Conservation (phyloP, 2,329 filamentous ascomycete genomes). For the Microsporum ferrugineum region DNA sequence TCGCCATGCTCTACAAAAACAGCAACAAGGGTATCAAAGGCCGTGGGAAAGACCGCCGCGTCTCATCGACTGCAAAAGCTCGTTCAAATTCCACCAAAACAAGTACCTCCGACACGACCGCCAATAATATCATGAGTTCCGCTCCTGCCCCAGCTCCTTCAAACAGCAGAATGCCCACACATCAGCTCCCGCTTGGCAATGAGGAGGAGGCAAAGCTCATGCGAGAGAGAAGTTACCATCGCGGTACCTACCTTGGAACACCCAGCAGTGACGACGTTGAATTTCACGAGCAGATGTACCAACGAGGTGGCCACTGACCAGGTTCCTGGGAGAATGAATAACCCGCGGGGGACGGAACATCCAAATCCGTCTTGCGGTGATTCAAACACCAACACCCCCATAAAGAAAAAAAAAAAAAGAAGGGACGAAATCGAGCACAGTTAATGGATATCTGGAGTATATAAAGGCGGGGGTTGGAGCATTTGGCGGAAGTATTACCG, state of each 20-base stretch:
- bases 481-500: conserved; percentile 2
- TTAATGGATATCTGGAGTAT: neutral
- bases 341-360: neutral
- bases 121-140: neutral
- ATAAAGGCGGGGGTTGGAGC: neutral
- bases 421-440: neutral
- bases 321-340: neutral
- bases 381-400: neutral
- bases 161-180: neutral
- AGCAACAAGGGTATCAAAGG: conserved; percentile 98
- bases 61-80: conserved; percentile 24
- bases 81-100: conserved; percentile 7
- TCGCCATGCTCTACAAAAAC: conserved; percentile 84
- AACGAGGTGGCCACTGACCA: conserved; percentile 6
- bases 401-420: neutral
- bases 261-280: conserved; percentile 15
- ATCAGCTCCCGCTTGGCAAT: neutral
- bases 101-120: neutral
- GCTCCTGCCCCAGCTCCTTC: neutral
- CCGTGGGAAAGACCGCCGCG: conserved; percentile 64
- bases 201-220: conserved; percentile 1
- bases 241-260: conserved; percentile 12
- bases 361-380: neutral
- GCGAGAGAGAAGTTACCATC: conserved; percentile 10
- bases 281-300: conserved; percentile 15